Evolutionary conservation across 1,284 basidiomycete species (phyloP), one percentile per base, ranked within the genome.

Genomic region (Austroboletus rostrupii): DNA sequence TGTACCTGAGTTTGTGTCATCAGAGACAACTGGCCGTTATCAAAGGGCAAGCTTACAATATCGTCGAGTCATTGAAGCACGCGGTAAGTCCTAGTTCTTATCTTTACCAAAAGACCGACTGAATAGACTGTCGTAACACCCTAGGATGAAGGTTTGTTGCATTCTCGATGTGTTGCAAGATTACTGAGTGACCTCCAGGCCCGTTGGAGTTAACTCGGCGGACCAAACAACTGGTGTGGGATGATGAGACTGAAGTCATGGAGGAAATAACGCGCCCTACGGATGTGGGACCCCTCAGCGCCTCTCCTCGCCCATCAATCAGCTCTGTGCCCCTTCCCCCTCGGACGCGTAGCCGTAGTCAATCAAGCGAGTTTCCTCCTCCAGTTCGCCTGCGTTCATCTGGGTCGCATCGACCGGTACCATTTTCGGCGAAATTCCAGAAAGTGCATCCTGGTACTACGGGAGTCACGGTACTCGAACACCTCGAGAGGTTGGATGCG

Each of bases 41-140:
- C 56, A 93, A 94, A 67, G 93, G 92, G 3, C 93, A 97, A 65
- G 92, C 90, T 5, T 92, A 85, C 79, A 94, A 93, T 58, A 84
- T 96, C 31, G 79, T 95, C 2, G 87, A 94, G 64, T 89, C 87
- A 9, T 70, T 97, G 42, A 83, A 79, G 57, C 84, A 88, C 60
- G 63, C 72, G 14, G 88, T 90, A 57, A 71, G 67, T 52, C 19
- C 8, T 31, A 23, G 17, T 38, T 53, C n/a, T 19, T 20, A 43
- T 45, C 6, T 16, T 14, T 26, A 12, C 19, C 12, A 19, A 26
- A 36, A 40, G 28, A 38, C 16, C 6, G 28, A 31, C 35, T 56
- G 40, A 60, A 2, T 26, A 29, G 41, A 39, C 28, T 12, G 36
- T 48, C 9, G 7, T 26, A 13, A 52, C 26, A 20, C 35, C 13